These are phyloP conservation scores for Rhodotorula sphaerocarpa DNA, from an alignment of 768 basidiomycete genomes.

Conservation along the genomic window DNA sequence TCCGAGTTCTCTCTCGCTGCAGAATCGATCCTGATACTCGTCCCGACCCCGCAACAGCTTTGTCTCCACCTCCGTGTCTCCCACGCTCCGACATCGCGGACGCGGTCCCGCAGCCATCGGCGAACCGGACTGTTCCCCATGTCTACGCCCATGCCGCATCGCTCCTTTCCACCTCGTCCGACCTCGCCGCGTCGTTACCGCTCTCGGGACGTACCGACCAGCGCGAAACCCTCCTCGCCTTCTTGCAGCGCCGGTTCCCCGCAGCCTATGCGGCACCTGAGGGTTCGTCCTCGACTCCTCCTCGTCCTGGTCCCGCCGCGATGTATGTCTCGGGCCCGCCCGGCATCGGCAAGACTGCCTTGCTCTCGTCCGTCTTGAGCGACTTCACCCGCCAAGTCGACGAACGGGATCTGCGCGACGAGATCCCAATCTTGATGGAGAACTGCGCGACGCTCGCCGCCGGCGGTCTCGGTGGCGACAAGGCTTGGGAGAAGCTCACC, in stretches of 20 bases:
- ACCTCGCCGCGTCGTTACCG: constrained; percentile 36
- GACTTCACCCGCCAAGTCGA: constrained; percentile 39
- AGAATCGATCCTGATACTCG: background rate
- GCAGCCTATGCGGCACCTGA: constrained; percentile 40
- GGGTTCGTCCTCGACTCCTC: background rate
- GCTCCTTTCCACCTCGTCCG: constrained; percentile 46
- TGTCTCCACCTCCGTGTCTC: background rate
- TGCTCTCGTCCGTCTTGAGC: constrained; percentile 59
- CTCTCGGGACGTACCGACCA: constrained; percentile 65
- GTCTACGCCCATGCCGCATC: constrained; percentile 28
- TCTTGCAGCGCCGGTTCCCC: constrained; percentile 54
- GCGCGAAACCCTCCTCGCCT: constrained; percentile 54
- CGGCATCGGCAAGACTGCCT: constrained; percentile 83
- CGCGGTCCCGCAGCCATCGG: background rate
- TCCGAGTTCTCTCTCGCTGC: background rate
- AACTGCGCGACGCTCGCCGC: constrained; percentile 73
- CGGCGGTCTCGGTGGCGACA: constrained; percentile 36
- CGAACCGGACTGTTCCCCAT: constrained; percentile 17
- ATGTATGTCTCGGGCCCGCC: constrained; percentile 89
- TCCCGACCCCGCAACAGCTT: background rate
- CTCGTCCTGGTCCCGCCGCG: constrained; percentile 11
- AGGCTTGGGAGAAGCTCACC: constrained; percentile 59
- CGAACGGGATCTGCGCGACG: constrained; percentile 39
- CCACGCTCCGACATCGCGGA: background rate
- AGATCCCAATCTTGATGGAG: constrained; percentile 52